A percentile compares a stretch with the other conserved stretches of the same genome.
Conservation (phyloP, 768 basidiomycete species). For the Tricholoma flavovirens region DNA sequence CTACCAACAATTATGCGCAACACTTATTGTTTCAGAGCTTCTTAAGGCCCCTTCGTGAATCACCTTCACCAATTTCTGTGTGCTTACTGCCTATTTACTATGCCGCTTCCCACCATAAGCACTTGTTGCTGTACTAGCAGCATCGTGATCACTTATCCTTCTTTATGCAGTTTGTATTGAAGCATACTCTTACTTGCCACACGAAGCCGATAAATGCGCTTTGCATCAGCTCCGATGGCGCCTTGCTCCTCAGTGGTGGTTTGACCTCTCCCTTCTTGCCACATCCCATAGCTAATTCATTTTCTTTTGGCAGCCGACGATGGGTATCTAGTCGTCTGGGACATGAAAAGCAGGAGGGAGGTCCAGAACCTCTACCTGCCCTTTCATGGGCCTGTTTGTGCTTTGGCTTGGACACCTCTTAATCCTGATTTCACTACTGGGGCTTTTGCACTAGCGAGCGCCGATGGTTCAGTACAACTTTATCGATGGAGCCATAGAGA, state of each 20-base stretch:
- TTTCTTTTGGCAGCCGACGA: neutral
- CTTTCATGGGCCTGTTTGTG: neutral
- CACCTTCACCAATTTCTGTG: neutral
- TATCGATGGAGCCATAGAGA: neutral
- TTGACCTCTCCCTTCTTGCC: neutral
- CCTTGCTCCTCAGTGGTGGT: conserved; percentile 2
- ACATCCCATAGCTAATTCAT: neutral
- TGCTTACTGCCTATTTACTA: neutral
- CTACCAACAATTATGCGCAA: neutral
- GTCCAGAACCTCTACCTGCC: neutral
- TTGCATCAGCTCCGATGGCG: neutral
- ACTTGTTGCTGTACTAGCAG: neutral
- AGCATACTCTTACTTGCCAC: neutral
- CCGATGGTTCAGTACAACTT: neutral
- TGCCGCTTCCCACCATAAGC: neutral
- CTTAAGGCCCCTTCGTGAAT: neutral
- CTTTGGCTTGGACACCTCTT: neutral
- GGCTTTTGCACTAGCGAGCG: neutral
- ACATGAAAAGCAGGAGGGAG: neutral
- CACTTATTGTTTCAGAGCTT: neutral
- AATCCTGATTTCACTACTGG: neutral
- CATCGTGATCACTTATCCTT: neutral
- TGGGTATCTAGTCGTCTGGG: neutral
- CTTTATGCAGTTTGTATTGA: neutral
- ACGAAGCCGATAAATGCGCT: neutral